Conservation (phyloP, 176 grass and related monocot species). For the Triticum monococcum region DNA sequence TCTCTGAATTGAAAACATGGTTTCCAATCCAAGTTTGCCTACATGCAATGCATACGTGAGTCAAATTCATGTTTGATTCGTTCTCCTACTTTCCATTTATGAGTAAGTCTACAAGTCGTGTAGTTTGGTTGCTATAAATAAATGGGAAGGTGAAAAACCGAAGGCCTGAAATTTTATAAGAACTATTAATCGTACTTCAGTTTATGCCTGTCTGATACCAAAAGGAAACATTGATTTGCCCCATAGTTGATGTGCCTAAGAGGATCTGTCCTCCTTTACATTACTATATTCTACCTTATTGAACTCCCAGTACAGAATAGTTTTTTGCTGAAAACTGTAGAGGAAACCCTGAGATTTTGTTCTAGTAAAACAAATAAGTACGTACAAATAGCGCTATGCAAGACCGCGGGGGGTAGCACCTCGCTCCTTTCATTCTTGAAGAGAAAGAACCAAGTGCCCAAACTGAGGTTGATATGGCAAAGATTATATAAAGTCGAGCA, state of each 20-base stretch:
- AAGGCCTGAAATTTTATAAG: background rate
- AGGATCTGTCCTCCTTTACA: no score
- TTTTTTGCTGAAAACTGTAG: no score
- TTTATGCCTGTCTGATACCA: background rate
- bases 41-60: background rate
- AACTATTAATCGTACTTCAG: background rate
- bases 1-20: no score
- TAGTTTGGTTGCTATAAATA: background rate
- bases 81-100: background rate
- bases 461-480: background rate
- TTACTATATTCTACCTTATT: no score
- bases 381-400: no score
- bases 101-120: background rate
- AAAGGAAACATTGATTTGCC: background rate
- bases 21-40: background rate
- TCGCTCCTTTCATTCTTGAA: no score
- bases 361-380: no score
- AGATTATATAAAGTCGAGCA: background rate
- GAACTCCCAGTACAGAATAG: no score
- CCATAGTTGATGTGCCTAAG: background rate
- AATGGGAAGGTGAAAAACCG: background rate
- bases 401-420: no score
- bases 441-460: no score
- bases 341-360: no score
- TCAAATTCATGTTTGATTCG: background rate